A percentile compares a stretch with the other conserved stretches of the same genome.
Evolutionary conservation across 2,329 filamentous ascomycete species (phyloP).

Genomic region (Lecanicillium sp.): DNA sequence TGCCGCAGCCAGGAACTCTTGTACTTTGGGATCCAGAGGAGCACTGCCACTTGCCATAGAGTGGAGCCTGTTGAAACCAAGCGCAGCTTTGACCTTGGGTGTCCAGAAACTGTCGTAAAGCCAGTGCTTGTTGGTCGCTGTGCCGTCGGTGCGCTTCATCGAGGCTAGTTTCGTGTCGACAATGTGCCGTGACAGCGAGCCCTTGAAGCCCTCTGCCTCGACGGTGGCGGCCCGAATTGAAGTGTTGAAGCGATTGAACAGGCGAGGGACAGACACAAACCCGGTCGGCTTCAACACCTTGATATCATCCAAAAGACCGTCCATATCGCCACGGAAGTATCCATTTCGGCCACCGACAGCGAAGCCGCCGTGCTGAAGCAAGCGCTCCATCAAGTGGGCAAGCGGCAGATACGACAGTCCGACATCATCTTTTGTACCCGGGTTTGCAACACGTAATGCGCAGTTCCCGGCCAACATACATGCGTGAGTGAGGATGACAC

Average conservation of each 20-base stretch:
- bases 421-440: conserved; percentile 46
- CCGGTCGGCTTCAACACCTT: conserved; percentile 76
- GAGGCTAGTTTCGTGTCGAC: conserved; percentile 72
- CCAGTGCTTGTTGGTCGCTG: conserved; percentile 71
- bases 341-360: conserved; percentile 68
- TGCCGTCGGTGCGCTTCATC: conserved; percentile 61
- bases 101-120: conserved; percentile 85
- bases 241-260: conserved; percentile 84
- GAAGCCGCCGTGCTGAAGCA: conserved; percentile 69
- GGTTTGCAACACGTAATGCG: conserved; percentile 46
- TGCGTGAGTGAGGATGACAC: conserved; percentile 72
- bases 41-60: conserved; percentile 83
- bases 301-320: conserved; percentile 81
- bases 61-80: conserved; percentile 67
- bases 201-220: conserved; percentile 70
- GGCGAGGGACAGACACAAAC: conserved; percentile 81
- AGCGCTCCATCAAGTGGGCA: conserved; percentile 87
- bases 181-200: conserved; percentile 70
- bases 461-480: conserved; percentile 70
- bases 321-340: conserved; percentile 89
- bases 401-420: conserved; percentile 84
- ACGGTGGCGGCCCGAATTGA: conserved; percentile 74
- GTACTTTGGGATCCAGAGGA: conserved; percentile 79
- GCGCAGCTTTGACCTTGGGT: conserved; percentile 72
- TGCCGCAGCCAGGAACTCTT: conserved; percentile 79